Evolutionary conservation across 495 filamentous ascomycete genomes (phyloP).

Genomic region (Aspergillus sparsus): DNA sequence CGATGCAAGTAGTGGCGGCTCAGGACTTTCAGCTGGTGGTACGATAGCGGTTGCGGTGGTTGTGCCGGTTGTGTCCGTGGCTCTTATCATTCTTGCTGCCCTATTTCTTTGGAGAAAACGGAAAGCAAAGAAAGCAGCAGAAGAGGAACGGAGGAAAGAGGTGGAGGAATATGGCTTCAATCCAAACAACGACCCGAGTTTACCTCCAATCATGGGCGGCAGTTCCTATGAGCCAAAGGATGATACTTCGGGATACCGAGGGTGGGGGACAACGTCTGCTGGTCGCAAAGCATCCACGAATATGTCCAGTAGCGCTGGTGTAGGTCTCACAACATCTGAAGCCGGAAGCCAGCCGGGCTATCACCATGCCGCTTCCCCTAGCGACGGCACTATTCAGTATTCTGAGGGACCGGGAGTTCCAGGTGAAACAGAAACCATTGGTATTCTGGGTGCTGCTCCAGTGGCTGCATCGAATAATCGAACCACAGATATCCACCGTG

Average conservation of each 20-base stretch:
- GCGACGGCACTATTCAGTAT: constrained; percentile 59
- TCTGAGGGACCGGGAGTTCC: constrained; percentile 70
- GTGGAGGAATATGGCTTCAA: constrained; percentile 97
- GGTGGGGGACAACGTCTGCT: constrained; percentile 90
- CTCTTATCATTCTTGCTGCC: constrained; percentile 71
- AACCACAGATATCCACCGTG: constrained; percentile 71
- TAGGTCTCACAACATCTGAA: constrained; percentile 75
- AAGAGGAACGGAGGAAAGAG: constrained; percentile 87
- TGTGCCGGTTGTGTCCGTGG: constrained; percentile 87
- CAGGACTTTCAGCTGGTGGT: constrained; percentile 55
- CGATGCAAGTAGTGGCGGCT: constrained; percentile 38
- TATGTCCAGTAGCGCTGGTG: constrained; percentile 71
- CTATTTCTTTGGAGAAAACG: constrained; percentile 86
- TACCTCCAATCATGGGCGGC: constrained; percentile 63
- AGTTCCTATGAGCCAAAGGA: constrained; percentile 61
- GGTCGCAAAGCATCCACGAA: constrained; percentile 84
- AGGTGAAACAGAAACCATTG: constrained; percentile 71
- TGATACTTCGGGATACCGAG: constrained; percentile 80
- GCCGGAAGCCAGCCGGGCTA: constrained; percentile 55
- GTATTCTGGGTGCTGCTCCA: constrained; percentile 71
- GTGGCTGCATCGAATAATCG: constrained; percentile 60
- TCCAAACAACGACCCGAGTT: constrained; percentile 85
- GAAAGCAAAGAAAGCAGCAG: constrained; percentile 79
- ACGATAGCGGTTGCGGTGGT: constrained; percentile 93
- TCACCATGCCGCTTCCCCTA: constrained; percentile 65